These are phyloP conservation scores for Phoma sp. DNA, from an alignment of 2,329 filamentous ascomycete genomes.

Conservation along the genomic window DNA sequence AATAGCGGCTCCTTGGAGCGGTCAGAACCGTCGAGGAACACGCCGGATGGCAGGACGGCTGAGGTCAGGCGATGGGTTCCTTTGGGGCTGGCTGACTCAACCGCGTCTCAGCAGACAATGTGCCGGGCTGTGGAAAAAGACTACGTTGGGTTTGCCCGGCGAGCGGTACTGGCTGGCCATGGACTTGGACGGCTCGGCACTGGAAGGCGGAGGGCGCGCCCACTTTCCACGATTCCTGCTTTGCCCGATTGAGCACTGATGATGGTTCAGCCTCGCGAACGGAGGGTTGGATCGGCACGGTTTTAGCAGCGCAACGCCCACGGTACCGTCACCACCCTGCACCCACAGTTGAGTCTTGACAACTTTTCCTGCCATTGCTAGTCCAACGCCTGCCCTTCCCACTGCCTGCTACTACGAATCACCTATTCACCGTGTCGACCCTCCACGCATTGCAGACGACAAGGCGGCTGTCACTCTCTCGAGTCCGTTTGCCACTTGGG, in stretches of 20 bases:
- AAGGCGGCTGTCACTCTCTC: conserved; percentile 19
- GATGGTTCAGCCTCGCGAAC: conserved; percentile 15
- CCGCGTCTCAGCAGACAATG: conserved; percentile 5
- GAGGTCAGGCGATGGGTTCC: conserved; percentile 1
- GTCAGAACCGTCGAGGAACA: not conserved
- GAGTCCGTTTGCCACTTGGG: conserved; percentile 14
- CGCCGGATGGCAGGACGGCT: not conserved
- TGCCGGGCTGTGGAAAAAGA: conserved; percentile 8
- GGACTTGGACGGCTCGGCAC: too few species aligned
- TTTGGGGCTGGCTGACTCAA: not conserved
- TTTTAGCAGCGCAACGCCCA: conserved; percentile 15
- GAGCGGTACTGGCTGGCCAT: too few species aligned
- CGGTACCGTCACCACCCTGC: conserved; percentile 16
- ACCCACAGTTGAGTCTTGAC: not conserved
- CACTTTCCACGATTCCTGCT: conserved; percentile 10
- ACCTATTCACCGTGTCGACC: conserved; percentile 16
- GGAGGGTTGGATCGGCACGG: conserved; percentile 14
- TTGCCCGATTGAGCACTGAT: conserved; percentile 13
- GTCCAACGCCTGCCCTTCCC: not conserved
- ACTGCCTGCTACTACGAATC: not conserved
- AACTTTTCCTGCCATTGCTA: conserved; percentile 1
- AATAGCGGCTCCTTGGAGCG: conserved; percentile 4
- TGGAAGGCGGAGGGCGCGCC: not conserved
- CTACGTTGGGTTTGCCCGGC: not conserved
- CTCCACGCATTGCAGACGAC: conserved; percentile 11